These are phyloP conservation scores for Kwoniella dejecticola DNA, from an alignment of 768 basidiomycete species.

Conservation along the genomic window DNA sequence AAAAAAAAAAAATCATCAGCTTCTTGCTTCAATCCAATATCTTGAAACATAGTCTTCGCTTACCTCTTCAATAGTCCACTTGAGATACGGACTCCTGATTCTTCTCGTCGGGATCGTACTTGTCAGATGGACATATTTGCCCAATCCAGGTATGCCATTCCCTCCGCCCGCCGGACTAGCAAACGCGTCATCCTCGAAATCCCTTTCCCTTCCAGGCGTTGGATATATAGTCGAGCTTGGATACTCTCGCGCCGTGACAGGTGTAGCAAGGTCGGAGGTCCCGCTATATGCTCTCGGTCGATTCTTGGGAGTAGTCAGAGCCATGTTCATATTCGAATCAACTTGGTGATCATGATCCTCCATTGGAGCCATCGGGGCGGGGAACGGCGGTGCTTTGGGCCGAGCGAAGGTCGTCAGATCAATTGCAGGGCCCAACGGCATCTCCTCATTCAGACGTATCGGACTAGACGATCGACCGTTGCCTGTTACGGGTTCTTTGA, in stretches of 20 bases:
- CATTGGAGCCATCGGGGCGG: neutral
- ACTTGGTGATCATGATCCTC: slow-evolving; percentile 31
- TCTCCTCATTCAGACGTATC: neutral
- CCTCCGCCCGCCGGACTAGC: slow-evolving; percentile 28
- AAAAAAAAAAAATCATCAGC: neutral
- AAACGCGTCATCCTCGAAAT: slow-evolving; percentile 17
- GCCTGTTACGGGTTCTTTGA: neutral
- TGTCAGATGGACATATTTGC: slow-evolving; percentile 50
- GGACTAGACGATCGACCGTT: slow-evolving; percentile 6
- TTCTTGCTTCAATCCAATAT: neutral
- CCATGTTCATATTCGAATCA: slow-evolving; percentile 28
- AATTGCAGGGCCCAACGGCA: slow-evolving; percentile 32
- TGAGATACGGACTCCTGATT: slow-evolving; percentile 49
- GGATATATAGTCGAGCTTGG: slow-evolving; percentile 18
- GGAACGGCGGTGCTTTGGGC: neutral
- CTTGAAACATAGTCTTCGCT: slow-evolving; percentile 13
- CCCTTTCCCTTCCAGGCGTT: slow-evolving; percentile 18
- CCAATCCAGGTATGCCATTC: slow-evolving; percentile 42
- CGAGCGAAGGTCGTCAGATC: slow-evolving; percentile 18
- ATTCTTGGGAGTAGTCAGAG: slow-evolving; percentile 21
- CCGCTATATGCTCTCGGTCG: slow-evolving; percentile 23
- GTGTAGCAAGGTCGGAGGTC: slow-evolving; percentile 25
- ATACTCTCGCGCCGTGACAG: slow-evolving; percentile 14
- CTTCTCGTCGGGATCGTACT: slow-evolving; percentile 48
- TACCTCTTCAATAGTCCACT: slow-evolving; percentile 53